Conservation (phyloP, 331 rosid genomes). For the Spiraea crenata region DNA sequence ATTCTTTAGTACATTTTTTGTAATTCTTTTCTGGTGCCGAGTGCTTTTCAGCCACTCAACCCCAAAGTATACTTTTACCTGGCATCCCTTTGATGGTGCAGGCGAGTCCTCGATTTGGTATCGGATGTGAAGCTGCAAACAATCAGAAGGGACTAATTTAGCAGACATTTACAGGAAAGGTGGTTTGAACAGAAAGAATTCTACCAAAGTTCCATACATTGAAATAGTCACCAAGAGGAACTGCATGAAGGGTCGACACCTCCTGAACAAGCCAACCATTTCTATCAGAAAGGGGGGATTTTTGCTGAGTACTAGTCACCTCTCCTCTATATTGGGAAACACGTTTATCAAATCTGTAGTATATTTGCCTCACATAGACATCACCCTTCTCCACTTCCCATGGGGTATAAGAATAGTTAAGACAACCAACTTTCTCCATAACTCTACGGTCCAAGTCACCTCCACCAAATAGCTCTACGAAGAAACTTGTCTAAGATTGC, state of each 20-base stretch:
- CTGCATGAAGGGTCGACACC: constrained; percentile 85
- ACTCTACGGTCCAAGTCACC: constrained; percentile 70
- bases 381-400: constrained; percentile 85
- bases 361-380: constrained; percentile 67
- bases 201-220: constrained; percentile 40
- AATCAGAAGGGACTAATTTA: constrained; percentile 24
- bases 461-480: constrained; percentile 74
- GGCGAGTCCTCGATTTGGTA: constrained; percentile 73
- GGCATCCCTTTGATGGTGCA: constrained; percentile 51
- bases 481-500: constrained; percentile 54
- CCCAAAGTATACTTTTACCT: constrained; percentile 62
- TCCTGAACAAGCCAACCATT: constrained; percentile 84
- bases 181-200: neutral
- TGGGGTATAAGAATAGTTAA: constrained; percentile 72
- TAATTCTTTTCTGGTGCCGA: constrained; percentile 69
- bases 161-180: neutral
- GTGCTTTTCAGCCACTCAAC: constrained; percentile 88
- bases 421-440: constrained; percentile 83
- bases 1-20: constrained; percentile 68
- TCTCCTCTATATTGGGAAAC: constrained; percentile 74
- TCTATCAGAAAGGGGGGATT: constrained; percentile 45
- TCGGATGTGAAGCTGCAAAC: constrained; percentile 72
- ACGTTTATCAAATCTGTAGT: constrained; percentile 69
- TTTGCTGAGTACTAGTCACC: constrained; percentile 84
- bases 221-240: constrained; percentile 85